These are phyloP conservation scores for Cardamine occulta DNA, from an alignment of 345 rosid species.

Conservation along the genomic window DNA sequence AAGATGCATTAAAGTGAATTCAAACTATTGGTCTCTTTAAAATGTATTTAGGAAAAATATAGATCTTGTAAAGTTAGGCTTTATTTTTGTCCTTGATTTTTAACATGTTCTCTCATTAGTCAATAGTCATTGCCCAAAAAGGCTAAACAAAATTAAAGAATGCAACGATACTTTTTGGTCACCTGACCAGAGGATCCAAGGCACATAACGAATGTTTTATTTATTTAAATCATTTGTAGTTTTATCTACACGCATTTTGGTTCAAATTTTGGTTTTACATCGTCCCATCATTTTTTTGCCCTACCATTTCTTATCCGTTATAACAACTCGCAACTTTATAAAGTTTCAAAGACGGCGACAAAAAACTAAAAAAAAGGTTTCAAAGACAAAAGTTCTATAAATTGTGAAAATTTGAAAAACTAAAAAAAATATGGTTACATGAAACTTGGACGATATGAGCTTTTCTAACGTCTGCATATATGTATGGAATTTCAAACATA, in stretches of 20 bases:
- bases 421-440: not conserved
- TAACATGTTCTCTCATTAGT: conserved; percentile 25
- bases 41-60: conserved; percentile 10
- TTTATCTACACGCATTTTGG: not conserved
- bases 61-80: conserved; percentile 29
- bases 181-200: conserved; percentile 41
- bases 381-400: not conserved
- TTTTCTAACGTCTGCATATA: not conserved
- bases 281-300: conserved; percentile 23
- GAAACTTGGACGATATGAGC: not conserved
- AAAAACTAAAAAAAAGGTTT: not conserved
- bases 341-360: too few relatives aligned
- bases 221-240: not conserved
- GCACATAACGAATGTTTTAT: conserved; percentile 35
- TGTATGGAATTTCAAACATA: not conserved
- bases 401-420: not conserved
- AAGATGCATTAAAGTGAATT: conserved; percentile 9
- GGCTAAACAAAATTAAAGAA: conserved; percentile 26
- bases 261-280: conserved; percentile 25
- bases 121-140: conserved; percentile 8
- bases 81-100: conserved; percentile 3
- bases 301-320: conserved; percentile 32
- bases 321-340: not conserved
- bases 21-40: conserved; percentile 23
- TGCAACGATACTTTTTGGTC: conserved; percentile 31